Base-by-base conservation (phyloP, 805 yeast species). In the Geotrichum ghanense region DNA sequence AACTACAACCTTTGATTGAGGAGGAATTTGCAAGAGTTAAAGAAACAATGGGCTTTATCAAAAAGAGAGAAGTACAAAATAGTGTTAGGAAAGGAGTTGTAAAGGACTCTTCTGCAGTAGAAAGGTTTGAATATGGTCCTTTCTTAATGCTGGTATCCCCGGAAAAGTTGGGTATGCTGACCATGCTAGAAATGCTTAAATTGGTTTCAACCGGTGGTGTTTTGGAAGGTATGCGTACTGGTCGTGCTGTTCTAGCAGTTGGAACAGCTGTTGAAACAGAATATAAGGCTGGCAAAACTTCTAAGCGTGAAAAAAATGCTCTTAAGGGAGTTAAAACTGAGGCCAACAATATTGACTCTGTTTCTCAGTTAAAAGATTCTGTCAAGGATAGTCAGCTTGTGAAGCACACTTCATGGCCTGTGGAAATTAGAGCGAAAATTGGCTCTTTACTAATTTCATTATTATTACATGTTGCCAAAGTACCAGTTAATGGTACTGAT, bases 251-350 rank as follows among this genome's bases (percentile, higher is more conserved):
- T 14, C 68, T 83, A 17, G 71, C 83, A 0, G 87, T 90, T 3
- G 95, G 96, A 6, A 78, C 74, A 53, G 88, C 95, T 10, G 71
- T 90, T 20, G 96, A 90, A 60, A 64, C 80, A 55, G 97, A 92
- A 61, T 85, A 81, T 60, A 76, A 63, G 39, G 37, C 20, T 47
- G 48, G 34, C 23, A 48, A 22, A 47, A 44, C 48, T 20, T 26
- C 25, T 44, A 40, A 43, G 25, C 44, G 47, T 21, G 60, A 56
- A 34, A 42, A 39, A 25, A 74, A 71, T 49, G 70, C 75, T 2
- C 69, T 77, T 52, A 75, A 72, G 56, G 78, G 77, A 45, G 68
- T 73, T 48, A 72, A 72, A 50, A 39, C 19, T 20, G 16, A 39
- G 17, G 9, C 47, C 62, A 3, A 70, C 68, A 46, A 66, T 73